Base-by-base conservation (phyloP, 192 early-diverging fungal species). In the Backusella luteola region DNA sequence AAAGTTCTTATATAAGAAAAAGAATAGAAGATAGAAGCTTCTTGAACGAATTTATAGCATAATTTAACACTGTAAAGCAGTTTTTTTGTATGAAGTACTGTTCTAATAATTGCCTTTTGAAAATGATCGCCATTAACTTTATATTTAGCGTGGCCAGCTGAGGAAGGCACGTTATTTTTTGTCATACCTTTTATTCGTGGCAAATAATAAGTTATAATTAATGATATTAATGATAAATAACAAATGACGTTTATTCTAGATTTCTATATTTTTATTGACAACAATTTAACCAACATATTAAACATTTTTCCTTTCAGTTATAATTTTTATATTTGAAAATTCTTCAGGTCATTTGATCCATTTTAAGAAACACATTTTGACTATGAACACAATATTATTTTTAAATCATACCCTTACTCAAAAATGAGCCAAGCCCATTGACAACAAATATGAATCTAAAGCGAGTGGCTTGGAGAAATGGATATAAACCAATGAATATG, bases 101-200 rank as follows among this genome's bases (percentile, higher is more conserved):
- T 0, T 12, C 6, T 66, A 4, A 34, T 66, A 15, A 34, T 15
- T 66, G 26, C 63, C 19, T 49, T 49, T 49, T 49, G 29, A 63
- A 63, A 63, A 63, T 12, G 56, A 63, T 63, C 56, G 56, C 9
- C 56, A 63, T 63, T 63, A 4, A 63, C 26, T 14, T 29, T 26
- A 21, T 9, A 9, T 21, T 53, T 49, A 49, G 46, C 46, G 46
- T 49, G 46, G 46, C 46, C 46, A 63, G 23, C 56, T 63, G 56
- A 63, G 53, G 26, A 63, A 63, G 56, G 23, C 56, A 63, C 23
- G 56, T 63, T 63, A 63, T 63, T 63, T 63, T 59, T 29, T 63
- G 23, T 63, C 56, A 26, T 63, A 63, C 56, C 23, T 63, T 23
- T 26, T 63, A 63, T 26, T 63, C 23, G 56, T 63, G 26, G 9